phyloP scores from a whole-genome alignment of 768 basidiomycete species.

The Collybia sp. region DNA sequence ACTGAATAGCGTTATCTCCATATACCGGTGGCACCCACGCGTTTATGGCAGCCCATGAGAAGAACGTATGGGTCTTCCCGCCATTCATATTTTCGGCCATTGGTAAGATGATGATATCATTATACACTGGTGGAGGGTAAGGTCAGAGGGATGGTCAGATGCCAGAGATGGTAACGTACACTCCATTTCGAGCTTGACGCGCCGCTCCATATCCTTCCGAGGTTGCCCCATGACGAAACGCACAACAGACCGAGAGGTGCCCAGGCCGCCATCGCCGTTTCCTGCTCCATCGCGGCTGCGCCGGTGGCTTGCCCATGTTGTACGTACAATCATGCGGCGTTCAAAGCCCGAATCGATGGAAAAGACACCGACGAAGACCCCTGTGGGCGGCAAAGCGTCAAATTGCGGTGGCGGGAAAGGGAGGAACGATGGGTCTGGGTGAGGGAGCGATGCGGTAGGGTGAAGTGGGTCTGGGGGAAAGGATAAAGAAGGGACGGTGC shows the following conservation, averaged over 20 bases:
- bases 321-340: slow-evolving; percentile 81
- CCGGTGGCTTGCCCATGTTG: slow-evolving; percentile 84
- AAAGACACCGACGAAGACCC: slow-evolving; percentile 87
- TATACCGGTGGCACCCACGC: slow-evolving; percentile 88
- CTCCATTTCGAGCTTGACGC: slow-evolving; percentile 86
- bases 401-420: slow-evolving; percentile 73
- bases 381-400: slow-evolving; percentile 74
- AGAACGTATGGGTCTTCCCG: slow-evolving; percentile 90
- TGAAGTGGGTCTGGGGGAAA: slow-evolving; percentile 34
- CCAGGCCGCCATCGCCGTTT: slow-evolving; percentile 59
- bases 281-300: slow-evolving; percentile 74
- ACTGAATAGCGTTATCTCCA: slow-evolving; percentile 37
- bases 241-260: slow-evolving; percentile 81
- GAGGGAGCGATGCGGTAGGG: slow-evolving; percentile 33
- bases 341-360: slow-evolving; percentile 83
- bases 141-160: slow-evolving; percentile 59
- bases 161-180: slow-evolving; percentile 43
- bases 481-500: slow-evolving; percentile 57
- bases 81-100: slow-evolving; percentile 93
- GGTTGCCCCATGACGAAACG: slow-evolving; percentile 90
- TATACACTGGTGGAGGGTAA: slow-evolving; percentile 51
- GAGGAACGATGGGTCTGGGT: slow-evolving; percentile 21
- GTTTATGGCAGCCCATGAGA: slow-evolving; percentile 87
- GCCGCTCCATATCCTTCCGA: slow-evolving; percentile 69
- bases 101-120: slow-evolving; percentile 83